These are phyloP conservation scores for Fusarium sp. DNA, from an alignment of 2,329 filamentous ascomycete species.

Conservation along the genomic window DNA sequence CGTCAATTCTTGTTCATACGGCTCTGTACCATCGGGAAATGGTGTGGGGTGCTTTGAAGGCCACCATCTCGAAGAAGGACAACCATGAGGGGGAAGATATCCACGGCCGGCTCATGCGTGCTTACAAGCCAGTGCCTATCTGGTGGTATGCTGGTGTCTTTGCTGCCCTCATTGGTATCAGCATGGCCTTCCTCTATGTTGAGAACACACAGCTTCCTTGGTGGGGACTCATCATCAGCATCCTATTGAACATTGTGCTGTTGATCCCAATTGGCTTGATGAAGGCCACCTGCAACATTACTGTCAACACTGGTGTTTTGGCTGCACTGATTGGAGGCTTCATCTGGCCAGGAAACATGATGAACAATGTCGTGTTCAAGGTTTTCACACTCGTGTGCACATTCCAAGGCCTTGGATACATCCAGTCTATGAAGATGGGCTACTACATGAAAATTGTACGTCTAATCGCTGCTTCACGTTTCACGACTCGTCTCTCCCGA, in stretches of 20 bases:
- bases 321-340: not conserved
- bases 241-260: not conserved
- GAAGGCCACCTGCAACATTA: not conserved
- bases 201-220: not conserved
- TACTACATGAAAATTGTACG: conserved; percentile 61
- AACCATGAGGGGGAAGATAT: not conserved
- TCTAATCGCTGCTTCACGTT: not conserved
- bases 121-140: not conserved
- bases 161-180: not conserved
- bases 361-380: conserved; percentile 40
- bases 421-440: conserved; percentile 56
- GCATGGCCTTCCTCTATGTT: not conserved
- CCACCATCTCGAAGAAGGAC: not conserved
- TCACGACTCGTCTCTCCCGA: not conserved
- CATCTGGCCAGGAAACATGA: conserved; percentile 23
- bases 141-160: not conserved
- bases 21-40: not conserved
- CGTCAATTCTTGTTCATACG: not conserved
- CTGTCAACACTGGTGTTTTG: not conserved
- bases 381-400: conserved; percentile 15
- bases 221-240: not conserved
- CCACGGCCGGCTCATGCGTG: not conserved
- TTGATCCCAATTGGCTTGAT: not conserved
- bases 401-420: conserved; percentile 51
- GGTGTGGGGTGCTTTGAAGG: not conserved